Evolutionary conservation across 306 rosid species (phyloP), one percentile per base, ranked within the genome.

Genomic region (Sicyos edulis): DNA sequence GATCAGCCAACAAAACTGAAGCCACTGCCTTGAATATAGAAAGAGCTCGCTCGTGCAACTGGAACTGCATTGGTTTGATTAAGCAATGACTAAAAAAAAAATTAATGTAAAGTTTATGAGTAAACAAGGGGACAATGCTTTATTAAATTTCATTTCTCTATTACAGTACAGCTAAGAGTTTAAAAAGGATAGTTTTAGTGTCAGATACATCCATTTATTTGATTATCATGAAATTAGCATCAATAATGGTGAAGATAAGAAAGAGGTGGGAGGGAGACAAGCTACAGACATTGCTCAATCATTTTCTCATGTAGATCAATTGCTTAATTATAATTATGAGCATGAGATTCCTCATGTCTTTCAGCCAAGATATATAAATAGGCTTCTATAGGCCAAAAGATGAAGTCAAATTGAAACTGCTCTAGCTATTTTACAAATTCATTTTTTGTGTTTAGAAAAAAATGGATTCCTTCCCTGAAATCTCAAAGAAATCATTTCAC

Each of bases 221-320:
- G 74, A 70, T 51, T 65, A 42, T 65, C 10, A 20, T 20, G 55
- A 44, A 66, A 66, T 66, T 14, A 20, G 34, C 20, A 66, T 21
- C n/a, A 45, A 66, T 66, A 66, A 66, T 45, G 37, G 32, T 17
- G 70, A 8, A 40, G 70, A 64, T 64, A n/a, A n/a, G n/a, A n/a
- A 64, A 20, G 50, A 19, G 37, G 22, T 71, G 49, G 66, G 74
- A 15, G 59, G 78, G 76, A 52, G 62, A 74, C 84, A 60, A 4
- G 7, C 72, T 77, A 60, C 32, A 42, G 54, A 74, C 81, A 68
- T n/a, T n/a, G n/a, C n/a, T n/a, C n/a, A n/a, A n/a, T n/a, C n/a
- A n/a, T n/a, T n/a, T n/a, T n/a, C n/a, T n/a, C n/a, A n/a, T n/a
- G n/a, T n/a, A n/a, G n/a, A n/a, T n/a, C n/a, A n/a, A n/a, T 24